Conservation (phyloP, 805 yeast genomes). For the Saccharomycopsis capsularis region DNA sequence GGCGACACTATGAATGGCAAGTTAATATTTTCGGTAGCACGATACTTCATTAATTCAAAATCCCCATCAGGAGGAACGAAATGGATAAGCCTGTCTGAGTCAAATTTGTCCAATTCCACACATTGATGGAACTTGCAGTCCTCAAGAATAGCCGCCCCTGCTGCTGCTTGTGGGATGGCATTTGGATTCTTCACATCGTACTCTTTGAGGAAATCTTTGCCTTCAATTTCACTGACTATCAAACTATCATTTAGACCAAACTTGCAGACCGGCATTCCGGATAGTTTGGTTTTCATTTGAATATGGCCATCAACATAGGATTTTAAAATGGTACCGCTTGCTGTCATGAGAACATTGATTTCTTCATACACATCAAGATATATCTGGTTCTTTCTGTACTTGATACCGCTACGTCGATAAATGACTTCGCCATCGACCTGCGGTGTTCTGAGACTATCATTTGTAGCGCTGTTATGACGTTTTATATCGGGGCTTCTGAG, state of each 20-base stretch:
- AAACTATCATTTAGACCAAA: constrained; percentile 65
- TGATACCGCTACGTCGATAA: constrained; percentile 67
- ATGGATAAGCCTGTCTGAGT: constrained; percentile 53
- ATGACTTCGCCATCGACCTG: constrained; percentile 30
- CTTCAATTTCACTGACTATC: constrained; percentile 24
- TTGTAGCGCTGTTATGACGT: neutral
- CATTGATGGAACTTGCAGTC: constrained; percentile 86
- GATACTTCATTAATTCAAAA: constrained; percentile 75
- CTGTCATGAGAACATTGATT: constrained; percentile 60
- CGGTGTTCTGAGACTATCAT: neutral
- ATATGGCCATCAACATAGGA: constrained; percentile 74
- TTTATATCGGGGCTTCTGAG: constrained; percentile 8
- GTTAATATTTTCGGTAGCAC: constrained; percentile 49
- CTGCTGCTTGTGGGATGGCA: constrained; percentile 35
- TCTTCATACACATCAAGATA: constrained; percentile 70
- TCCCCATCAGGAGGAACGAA: constrained; percentile 87
- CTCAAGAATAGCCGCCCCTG: constrained; percentile 50
- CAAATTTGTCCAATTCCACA: constrained; percentile 66
- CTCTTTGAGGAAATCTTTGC: constrained; percentile 25
- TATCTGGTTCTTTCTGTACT: constrained; percentile 76
- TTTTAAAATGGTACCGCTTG: constrained; percentile 56
- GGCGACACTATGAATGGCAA: constrained; percentile 68
- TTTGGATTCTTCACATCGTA: constrained; percentile 28
- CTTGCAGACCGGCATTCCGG: constrained; percentile 79
- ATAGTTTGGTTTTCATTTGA: constrained; percentile 58